Evolutionary conservation across 106 monocot species (phyloP), one percentile per base, ranked within the genome.

Genomic region (Phalaenopsis aphrodite): DNA sequence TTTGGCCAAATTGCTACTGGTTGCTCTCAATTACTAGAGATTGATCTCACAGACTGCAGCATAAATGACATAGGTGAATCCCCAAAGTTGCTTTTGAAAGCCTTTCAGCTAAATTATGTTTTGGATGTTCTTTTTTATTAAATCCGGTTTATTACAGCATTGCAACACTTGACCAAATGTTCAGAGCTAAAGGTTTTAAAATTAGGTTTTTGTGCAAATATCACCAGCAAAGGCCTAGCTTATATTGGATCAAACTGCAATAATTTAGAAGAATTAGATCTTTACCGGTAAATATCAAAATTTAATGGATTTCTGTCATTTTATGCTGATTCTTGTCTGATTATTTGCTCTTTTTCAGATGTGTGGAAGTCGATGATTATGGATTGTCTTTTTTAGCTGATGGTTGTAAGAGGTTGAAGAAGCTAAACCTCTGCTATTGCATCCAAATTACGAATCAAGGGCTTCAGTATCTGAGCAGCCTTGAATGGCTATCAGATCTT

Each of bases 31-130:
- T 84, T 96, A 16, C 73, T 88, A 57, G 91, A 93, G 79, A 79
- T 96, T 16, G 96, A 96, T 87, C 96, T 96, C 61, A 96, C 96
- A 15, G 96, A 93, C 75, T 96, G 93, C 72, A 64, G 72, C 67
- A 68, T 96, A 10, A 82, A 77, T 79, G 91, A 96, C 79, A 45
- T 78, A 71, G 93, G 96, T 93, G 80, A 75, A 37, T 12, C 24
- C 39, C 52, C 52, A 1, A 52, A 52, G 52, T 52, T 52, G 3
- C 14, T 52, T 52, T 12, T 52, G 17, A 38, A 21, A 75, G 66
- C 56, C 23, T 56, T 43, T 21, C 14, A 48, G 39, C 55, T 38
- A 36, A 36, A 42, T 8, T 21, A 14, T 48, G 48, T 43, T 56
- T 72, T 41, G 5, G 55, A 7, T 74, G 41, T 8, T 58, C 67